Base-by-base conservation (phyloP, 169 alveolate species). In the Plasmodium relictum region DNA sequence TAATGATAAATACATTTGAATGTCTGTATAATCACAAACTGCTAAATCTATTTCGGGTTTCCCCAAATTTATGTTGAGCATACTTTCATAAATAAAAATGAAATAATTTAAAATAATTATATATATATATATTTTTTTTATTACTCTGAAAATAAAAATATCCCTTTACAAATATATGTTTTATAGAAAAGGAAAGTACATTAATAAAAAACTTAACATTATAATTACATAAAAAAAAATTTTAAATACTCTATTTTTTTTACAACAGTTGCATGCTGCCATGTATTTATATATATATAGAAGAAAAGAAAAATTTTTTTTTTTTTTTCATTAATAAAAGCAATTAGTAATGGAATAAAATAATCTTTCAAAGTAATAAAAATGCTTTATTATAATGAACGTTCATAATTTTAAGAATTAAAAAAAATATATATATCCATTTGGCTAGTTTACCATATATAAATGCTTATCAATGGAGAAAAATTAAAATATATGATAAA, bases 21-120 rank as follows among this genome's bases (percentile, higher is more conserved):
- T 76, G 44, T 76, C 89, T 48, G 89, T 76, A 69, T 76, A 76
- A 24, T 76, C 89, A 45, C 42, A 76, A 9, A 76, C 89, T 3
- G 65, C 68, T 50, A 76, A 24, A 26, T 76, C 89, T 6, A 45
- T 76, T 45, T 76, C 71, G 39, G 89, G 89, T 16, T 56, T 76
- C 52, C 50, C 89, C 20, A 76, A 63, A 37, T 63, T 68, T 39
- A 74, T 8, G 74, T 76, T 76, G 48, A 76, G 50, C 89, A 76
- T 76, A 16, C 16, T 63, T 12, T 39, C 8, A 9, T 12, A 22
- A 24, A 10, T 63, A 22, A 63, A 26, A 39, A 26, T 24, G 31
- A 16, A 63, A 16, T 12, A 26, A 63, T 63, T 63, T 39, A 63
- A 63, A 31, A 26, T 6, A 18, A 8, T 54, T 26, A 61, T 61